These are phyloP conservation scores for Colletotrichum limetticola DNA, from an alignment of 2,329 filamentous ascomycete genomes.

Conservation along the genomic window DNA sequence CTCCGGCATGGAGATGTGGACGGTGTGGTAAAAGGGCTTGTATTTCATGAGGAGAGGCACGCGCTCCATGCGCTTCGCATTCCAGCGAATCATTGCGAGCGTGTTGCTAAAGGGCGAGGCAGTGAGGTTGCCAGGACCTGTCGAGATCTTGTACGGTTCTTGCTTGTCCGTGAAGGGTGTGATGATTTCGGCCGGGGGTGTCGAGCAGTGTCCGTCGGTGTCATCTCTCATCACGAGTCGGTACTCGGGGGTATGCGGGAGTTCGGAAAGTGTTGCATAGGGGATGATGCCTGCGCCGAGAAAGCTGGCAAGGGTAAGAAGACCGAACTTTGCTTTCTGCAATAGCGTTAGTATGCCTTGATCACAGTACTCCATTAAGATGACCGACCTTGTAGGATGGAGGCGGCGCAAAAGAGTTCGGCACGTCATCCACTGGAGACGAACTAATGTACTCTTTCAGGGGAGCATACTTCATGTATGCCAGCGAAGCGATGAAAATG, in stretches of 20 bases:
- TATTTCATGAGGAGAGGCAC: slow-evolving; percentile 42
- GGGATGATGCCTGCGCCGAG: slow-evolving; percentile 34
- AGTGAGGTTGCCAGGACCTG: slow-evolving; percentile 24
- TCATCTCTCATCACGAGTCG: slow-evolving; percentile 29
- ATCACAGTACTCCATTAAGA: neutral
- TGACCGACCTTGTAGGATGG: neutral
- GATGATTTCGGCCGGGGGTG: slow-evolving; percentile 15
- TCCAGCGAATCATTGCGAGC: slow-evolving; percentile 43
- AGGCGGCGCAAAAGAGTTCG: neutral
- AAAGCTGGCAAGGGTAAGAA: slow-evolving; percentile 20
- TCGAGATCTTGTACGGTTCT: slow-evolving; percentile 12
- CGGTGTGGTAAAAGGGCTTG: slow-evolving; percentile 43
- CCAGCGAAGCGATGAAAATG: slow-evolving; percentile 42
- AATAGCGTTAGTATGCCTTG: neutral
- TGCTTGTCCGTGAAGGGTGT: slow-evolving; percentile 20
- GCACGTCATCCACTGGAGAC: neutral
- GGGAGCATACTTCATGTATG: slow-evolving; percentile 41
- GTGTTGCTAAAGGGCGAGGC: slow-evolving; percentile 43
- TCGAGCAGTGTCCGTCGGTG: slow-evolving; percentile 12
- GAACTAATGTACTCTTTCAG: slow-evolving; percentile 27
- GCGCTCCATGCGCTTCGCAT: slow-evolving; percentile 40
- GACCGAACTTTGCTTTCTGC: slow-evolving; percentile 23
- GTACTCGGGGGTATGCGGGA: slow-evolving; percentile 31
- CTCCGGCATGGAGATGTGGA: slow-evolving; percentile 42
- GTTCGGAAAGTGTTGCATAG: slow-evolving; percentile 30